Percentiles rank a stretch among this genome's conserved stretches.
Evolutionary conservation across 345 rosid species (phyloP).

Genomic region (Salix brachista): DNA sequence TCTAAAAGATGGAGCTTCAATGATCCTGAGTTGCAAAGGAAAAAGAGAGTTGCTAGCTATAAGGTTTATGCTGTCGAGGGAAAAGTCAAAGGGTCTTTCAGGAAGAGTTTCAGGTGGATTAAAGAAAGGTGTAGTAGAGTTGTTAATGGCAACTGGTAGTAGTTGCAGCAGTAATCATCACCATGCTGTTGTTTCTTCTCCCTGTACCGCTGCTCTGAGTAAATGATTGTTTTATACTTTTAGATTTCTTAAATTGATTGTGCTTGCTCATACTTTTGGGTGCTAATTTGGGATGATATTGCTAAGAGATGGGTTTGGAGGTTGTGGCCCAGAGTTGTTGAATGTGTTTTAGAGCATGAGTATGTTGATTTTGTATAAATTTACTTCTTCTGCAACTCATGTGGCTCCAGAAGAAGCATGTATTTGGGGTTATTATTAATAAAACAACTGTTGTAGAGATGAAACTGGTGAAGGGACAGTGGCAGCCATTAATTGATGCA

Average conservation of each 20-base stretch:
- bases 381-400: too few species aligned
- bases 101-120: conserved; percentile 64
- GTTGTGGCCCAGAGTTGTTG: too few species aligned
- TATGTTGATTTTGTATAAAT: too few species aligned
- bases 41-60: conserved; percentile 63
- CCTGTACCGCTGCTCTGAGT: not conserved
- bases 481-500: too few species aligned
- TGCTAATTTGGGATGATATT: too few species aligned
- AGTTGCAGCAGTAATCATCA: not conserved
- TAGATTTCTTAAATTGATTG: not conserved
- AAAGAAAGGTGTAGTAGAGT: conserved; percentile 47
- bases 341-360: too few species aligned
- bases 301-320: too few species aligned
- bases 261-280: not conserved
- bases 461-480: too few species aligned
- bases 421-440: too few species aligned
- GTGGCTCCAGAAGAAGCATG: too few species aligned
- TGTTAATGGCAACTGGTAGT: conserved; percentile 27
- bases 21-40: conserved; percentile 69
- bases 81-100: conserved; percentile 62
- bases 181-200: too few species aligned
- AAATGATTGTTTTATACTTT: conserved; percentile 8
- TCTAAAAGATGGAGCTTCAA: conserved; percentile 54
- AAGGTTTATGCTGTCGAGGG: conserved; percentile 70
- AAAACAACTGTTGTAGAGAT: too few species aligned